Evolutionary conservation across 352 stramenopile genomes (phyloP).

Genomic region (Sclerospora graminicola): DNA sequence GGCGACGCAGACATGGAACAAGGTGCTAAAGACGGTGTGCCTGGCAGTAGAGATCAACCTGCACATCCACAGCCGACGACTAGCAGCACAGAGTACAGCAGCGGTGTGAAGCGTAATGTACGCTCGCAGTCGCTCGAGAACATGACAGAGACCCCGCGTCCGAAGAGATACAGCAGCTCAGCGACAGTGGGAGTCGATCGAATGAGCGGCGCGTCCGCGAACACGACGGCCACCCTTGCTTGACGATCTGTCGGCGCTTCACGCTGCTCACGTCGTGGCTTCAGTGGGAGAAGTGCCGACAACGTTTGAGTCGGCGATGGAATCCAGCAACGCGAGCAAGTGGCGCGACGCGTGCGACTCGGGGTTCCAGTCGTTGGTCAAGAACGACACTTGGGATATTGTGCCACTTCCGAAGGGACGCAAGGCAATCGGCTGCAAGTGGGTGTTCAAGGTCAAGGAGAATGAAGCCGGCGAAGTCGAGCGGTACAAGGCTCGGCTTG

Average conservation of each 20-base stretch:
- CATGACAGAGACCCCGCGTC: neutral
- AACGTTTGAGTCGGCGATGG: neutral
- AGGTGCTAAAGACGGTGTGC: too few species aligned
- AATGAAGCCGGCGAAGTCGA: conserved; percentile 3
- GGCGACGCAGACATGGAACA: neutral
- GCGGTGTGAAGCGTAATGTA: neutral
- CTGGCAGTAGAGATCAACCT: neutral
- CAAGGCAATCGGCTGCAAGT: conserved; percentile 5
- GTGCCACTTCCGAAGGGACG: conserved; percentile 2
- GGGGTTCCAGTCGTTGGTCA: conserved; percentile 5
- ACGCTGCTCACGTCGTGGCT: neutral
- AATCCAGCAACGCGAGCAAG: neutral
- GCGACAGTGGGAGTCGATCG: neutral
- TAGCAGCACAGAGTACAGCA: neutral
- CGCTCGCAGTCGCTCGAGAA: neutral
- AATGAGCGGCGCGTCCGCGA: neutral
- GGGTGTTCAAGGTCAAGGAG: conserved; percentile 7
- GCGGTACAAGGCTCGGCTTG: neutral
- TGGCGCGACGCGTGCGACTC: conserved; percentile 4
- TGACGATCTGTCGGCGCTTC: neutral
- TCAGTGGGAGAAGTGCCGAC: neutral
- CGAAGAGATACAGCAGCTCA: neutral
- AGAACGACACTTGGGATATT: conserved; percentile 7
- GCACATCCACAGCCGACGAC: too few species aligned
- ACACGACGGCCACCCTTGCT: neutral